phyloP scores from a whole-genome alignment of 805 yeast species.

The Metschnikowia anglica region DNA sequence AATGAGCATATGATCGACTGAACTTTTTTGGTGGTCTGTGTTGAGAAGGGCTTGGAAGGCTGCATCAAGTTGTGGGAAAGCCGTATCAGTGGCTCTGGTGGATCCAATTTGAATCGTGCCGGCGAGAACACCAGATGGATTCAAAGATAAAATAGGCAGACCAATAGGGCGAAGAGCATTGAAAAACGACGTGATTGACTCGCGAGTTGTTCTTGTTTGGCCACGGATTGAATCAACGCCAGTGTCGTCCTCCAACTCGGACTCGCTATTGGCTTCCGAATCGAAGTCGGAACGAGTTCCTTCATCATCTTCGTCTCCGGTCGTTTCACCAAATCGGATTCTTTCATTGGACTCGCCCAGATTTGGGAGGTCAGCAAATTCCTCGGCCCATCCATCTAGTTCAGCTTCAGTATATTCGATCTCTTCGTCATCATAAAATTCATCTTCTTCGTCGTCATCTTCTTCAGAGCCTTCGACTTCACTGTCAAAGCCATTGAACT shows the following conservation, averaged over 20 bases:
- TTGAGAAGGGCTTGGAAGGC: constrained; percentile 24
- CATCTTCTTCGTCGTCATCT: constrained; percentile 38
- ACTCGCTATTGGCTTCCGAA: constrained; percentile 20
- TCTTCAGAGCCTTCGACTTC: constrained; percentile 25
- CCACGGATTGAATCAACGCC: constrained; percentile 16
- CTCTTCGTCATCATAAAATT: constrained; percentile 33
- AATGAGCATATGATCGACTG: constrained; percentile 26
- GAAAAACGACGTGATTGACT: constrained; percentile 27
- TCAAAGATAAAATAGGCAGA: constrained; percentile 16
- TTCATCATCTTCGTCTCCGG: constrained; percentile 19
- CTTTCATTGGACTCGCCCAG: constrained; percentile 7
- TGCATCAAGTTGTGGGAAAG: constrained; percentile 25
- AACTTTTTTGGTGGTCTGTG: constrained; percentile 13
- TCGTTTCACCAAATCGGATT: constrained; percentile 15
- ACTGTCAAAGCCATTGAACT: constrained; percentile 23
- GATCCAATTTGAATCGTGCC: constrained; percentile 9
- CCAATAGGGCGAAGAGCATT: constrained; percentile 28
- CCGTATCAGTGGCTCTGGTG: constrained; percentile 1
- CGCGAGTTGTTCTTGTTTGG: constrained; percentile 17
- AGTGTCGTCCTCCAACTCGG: constrained; percentile 11
- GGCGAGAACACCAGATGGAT: constrained; percentile 8
- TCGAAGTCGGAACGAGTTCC: constrained; percentile 16
- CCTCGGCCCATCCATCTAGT: constrained; percentile 43
- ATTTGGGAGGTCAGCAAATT: constrained; percentile 31
- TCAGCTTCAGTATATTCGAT: constrained; percentile 37